Conservation (phyloP, 1,139 yeast genomes). For the Diutina ranongensis region DNA sequence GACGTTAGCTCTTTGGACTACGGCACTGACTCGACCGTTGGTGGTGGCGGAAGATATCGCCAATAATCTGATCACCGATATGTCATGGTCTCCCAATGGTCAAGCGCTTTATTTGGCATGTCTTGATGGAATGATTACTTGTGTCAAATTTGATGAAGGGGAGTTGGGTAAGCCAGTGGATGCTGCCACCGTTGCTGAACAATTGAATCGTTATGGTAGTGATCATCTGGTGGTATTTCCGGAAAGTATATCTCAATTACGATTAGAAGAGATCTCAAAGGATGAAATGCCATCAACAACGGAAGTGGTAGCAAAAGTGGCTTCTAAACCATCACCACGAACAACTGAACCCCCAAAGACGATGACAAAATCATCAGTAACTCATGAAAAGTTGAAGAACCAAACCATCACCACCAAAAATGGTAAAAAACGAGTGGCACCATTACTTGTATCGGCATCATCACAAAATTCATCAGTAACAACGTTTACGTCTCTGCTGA, state of each 20-base stretch:
- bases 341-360: not conserved
- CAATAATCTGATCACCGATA: slow-evolving; percentile 56
- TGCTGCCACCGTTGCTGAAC: slow-evolving; percentile 48
- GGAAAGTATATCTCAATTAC: slow-evolving; percentile 71
- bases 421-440: slow-evolving; percentile 83
- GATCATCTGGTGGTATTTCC: slow-evolving; percentile 81
- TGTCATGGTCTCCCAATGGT: slow-evolving; percentile 77
- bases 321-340: not conserved
- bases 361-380: not conserved
- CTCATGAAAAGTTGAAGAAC: slow-evolving; percentile 12
- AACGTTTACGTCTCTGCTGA: slow-evolving; percentile 7
- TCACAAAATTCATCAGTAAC: slow-evolving; percentile 9
- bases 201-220: slow-evolving; percentile 76
- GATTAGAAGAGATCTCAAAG: slow-evolving; percentile 40
- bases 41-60: slow-evolving; percentile 54
- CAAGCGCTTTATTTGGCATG: slow-evolving; percentile 60
- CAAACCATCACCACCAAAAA: slow-evolving; percentile 47
- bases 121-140: slow-evolving; percentile 73
- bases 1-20: slow-evolving; percentile 61
- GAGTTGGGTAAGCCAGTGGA: slow-evolving; percentile 73
- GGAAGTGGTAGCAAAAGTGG: not conserved
- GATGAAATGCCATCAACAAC: not conserved
- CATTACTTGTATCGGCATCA: slow-evolving; percentile 56
- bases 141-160: slow-evolving; percentile 50
- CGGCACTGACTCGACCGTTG: slow-evolving; percentile 47